These are phyloP conservation scores for Corchorus olitorius DNA, from an alignment of 345 rosid genomes.

Conservation along the genomic window DNA sequence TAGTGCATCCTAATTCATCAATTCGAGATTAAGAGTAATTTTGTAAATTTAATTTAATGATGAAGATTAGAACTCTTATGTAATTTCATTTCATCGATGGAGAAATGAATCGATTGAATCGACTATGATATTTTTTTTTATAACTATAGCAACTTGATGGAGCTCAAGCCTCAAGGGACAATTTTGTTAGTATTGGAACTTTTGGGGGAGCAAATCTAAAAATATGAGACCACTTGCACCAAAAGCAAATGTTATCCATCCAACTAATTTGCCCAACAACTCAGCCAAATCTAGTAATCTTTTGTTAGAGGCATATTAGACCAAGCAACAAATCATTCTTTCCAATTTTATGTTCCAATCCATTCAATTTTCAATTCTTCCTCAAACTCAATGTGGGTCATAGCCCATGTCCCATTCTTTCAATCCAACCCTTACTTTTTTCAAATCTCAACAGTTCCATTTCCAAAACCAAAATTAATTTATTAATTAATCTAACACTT, in stretches of 20 bases:
- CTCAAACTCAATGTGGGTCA: background rate
- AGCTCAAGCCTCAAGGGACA: background rate
- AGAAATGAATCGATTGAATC: no score
- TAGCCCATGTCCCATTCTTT: background rate
- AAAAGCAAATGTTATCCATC: conserved; percentile 8
- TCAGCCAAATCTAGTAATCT: background rate
- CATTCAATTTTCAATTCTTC: background rate
- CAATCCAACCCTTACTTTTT: background rate
- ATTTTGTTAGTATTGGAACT: background rate
- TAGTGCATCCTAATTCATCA: no score
- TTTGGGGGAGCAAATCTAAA: background rate
- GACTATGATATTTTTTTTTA: background rate
- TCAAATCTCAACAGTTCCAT: background rate
- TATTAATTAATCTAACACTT: background rate
- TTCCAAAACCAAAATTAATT: background rate
- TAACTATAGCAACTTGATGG: background rate
- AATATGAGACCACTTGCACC: no score
- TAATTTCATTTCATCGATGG: no score
- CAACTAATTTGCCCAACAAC: conserved; percentile 9
- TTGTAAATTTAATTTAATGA: no score
- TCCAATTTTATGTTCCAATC: background rate
- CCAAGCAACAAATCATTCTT: conserved; percentile 7
- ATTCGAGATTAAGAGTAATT: no score
- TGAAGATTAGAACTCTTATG: no score
- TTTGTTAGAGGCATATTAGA: background rate